Evolutionary conservation across 768 basidiomycete genomes (phyloP), one percentile per base, ranked within the genome.

Genomic region (Myochromella boudieri): DNA sequence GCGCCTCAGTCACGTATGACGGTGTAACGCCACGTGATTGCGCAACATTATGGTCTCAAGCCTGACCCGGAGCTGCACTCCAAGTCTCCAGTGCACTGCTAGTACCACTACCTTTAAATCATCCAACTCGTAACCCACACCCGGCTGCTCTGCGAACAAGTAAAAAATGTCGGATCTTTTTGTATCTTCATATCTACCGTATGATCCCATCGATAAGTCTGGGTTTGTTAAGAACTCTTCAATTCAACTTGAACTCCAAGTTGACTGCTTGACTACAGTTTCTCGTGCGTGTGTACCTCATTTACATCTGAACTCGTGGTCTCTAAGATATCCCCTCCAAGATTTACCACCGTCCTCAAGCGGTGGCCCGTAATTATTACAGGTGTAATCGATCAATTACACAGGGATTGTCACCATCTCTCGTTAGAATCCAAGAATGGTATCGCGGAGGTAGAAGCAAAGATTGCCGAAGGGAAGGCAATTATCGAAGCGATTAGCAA

Each of bases 341-440:
- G 89, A 48, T 91, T 86, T 54, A 83, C 87, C 48, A 92, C 90
- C 0, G 85, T 93, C 12, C 63, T 84, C 40, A 84, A 76, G 61
- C 74, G 89, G 44, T 92, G 91, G 85, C 88, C 88, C 4, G 75
- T 87, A 37, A 95, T 97, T 58, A 76, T 95, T 44, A 91, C 93
- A 1, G 73, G 69, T 14, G 72, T 92, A 37, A 84, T 95, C 52
- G 88, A 93, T 63, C 79, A 82, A 34, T 61, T 97, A 33, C 79
- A 88, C 55, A 77, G 80, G 33, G 61, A 77, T 46, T 86, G 86
- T 50, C 88, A 92, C 60, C 69, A 75, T 12, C 64, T 87, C 25
- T 74, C 80, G 6, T 52, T 78, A 29, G 28, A 29, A 8, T 48
- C 56, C 26, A 59, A 54, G 33, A 55, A 56, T 17, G 52, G 57